Base-by-base conservation (phyloP, 805 yeast species). In the Peterozyma toletana region DNA sequence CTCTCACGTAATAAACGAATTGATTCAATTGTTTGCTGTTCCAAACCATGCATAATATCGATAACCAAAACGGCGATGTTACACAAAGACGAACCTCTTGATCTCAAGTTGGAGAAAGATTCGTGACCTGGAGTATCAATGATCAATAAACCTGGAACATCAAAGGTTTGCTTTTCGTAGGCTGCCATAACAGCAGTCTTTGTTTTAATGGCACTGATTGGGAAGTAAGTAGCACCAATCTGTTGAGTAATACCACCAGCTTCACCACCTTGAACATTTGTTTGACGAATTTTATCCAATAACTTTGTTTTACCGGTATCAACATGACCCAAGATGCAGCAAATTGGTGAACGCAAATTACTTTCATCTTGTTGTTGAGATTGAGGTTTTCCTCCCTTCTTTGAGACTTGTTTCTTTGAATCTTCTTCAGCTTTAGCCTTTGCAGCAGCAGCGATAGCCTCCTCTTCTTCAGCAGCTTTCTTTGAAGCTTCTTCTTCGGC, bases 241-340 rank as follows among this genome's bases (percentile, higher is more conserved):
- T 93, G 99, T 77, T 93, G 99, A 52, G 99, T 93, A 64, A 93
- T 93, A 73, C 99, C 99, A 73, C 99, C 99, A 44, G 99, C 99
- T 72, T 93, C 99, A 61, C 99, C 99, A 64, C 97, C 99, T 73
- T 93, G 99, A 49, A 93, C 99, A 60, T 93, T 93, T 36, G 98
- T 93, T 72, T 91, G 97, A 72, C 99, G 91, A 55, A 93, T 83
- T 68, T 93, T 93, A 63, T 93, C 99, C 63, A 93, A 75, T 52
- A 93, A 77, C 64, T 93, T 93, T 53, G 99, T 93, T 69, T 93
- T 93, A 82, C 99, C 99, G 46, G 99, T 93, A 76, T 93, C 99
- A 67, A 93, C 99, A 73, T 93, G 99, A 63, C 99, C 99, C 66
- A 93, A 77, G 59, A 93, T 93, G 84, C 96, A 89, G 68, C 99